These are phyloP conservation scores for Pythium guiyangense DNA, from an alignment of 352 stramenopile genomes.

Conservation along the genomic window DNA sequence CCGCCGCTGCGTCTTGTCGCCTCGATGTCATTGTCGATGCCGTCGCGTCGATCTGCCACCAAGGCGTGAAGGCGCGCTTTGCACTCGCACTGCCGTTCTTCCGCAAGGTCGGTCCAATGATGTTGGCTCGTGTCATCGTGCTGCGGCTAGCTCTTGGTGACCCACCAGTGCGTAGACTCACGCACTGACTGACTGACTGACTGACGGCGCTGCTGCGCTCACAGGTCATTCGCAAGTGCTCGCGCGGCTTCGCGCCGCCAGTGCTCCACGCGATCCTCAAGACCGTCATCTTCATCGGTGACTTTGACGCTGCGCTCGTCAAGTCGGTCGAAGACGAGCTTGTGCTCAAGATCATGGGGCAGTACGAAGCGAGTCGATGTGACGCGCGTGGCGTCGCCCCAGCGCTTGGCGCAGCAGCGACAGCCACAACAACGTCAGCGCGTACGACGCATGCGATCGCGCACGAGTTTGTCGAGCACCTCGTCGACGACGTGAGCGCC, in stretches of 20 bases:
- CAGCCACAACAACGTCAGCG: neutral
- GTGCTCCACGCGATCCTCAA: slow-evolving; percentile 70
- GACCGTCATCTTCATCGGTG: slow-evolving; percentile 70
- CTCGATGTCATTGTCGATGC: slow-evolving; percentile 60
- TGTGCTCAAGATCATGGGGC: slow-evolving; percentile 66
- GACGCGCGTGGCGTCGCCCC: neutral
- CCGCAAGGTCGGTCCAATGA: slow-evolving; percentile 41
- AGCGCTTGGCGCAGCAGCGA: neutral
- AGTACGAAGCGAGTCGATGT: slow-evolving; percentile 45
- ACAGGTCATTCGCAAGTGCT: slow-evolving; percentile 50
- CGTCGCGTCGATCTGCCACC: slow-evolving; percentile 68
- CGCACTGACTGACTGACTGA: neutral
- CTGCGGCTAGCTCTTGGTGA: neutral
- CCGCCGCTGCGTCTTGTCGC: slow-evolving; percentile 27
- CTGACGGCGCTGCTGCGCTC: neutral
- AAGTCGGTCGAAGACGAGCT: slow-evolving; percentile 71
- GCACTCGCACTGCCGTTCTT: slow-evolving; percentile 55
- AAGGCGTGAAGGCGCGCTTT: slow-evolving; percentile 72
- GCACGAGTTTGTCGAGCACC: slow-evolving; percentile 33
- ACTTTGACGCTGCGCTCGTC: slow-evolving; percentile 59
- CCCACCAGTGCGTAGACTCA: neutral
- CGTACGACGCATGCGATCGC: slow-evolving; percentile 23
- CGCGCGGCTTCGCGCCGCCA: slow-evolving; percentile 25
- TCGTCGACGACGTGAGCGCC: slow-evolving; percentile 59
- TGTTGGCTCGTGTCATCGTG: neutral